Conservation (phyloP, 2,329 filamentous ascomycete genomes). For the Thielaviopsis euricoi region DNA sequence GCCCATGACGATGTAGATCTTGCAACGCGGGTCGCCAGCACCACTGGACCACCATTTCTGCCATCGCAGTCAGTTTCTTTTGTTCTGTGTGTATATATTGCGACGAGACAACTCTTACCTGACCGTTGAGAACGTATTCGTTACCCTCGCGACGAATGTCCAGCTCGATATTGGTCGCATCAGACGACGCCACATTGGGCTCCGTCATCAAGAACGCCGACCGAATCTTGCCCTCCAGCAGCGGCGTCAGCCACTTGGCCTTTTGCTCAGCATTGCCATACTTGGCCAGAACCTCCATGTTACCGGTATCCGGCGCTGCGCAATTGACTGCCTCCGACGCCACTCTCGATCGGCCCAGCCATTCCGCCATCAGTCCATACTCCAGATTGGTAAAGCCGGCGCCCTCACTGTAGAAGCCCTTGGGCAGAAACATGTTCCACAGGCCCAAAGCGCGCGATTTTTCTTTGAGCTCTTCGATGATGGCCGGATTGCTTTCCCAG, state of each 20-base stretch:
- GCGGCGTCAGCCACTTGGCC: slow-evolving; percentile 61
- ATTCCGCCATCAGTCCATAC: slow-evolving; percentile 95
- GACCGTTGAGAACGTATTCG: slow-evolving; percentile 80
- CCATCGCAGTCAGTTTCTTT: slow-evolving; percentile 6
- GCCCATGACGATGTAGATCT: slow-evolving; percentile 92
- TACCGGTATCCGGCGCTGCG: slow-evolving; percentile 79
- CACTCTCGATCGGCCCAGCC: slow-evolving; percentile 68
- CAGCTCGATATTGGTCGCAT: slow-evolving; percentile 86
- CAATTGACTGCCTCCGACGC: slow-evolving; percentile 85
- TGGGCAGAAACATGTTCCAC: slow-evolving; percentile 97
- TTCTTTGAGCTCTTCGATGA: slow-evolving; percentile 79
- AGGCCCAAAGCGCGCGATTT: slow-evolving; percentile 70
- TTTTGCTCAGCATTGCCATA: slow-evolving; percentile 80
- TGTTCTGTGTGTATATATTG: not conserved
- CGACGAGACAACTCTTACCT: slow-evolving; percentile 30
- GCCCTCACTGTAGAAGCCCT: slow-evolving; percentile 87
- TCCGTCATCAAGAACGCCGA: slow-evolving; percentile 93
- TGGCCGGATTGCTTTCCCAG: slow-evolving; percentile 62
- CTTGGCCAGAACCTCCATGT: slow-evolving; percentile 90
- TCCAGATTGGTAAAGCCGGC: slow-evolving; percentile 91
- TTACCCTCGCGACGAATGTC: slow-evolving; percentile 69
- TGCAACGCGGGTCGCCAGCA: slow-evolving; percentile 80
- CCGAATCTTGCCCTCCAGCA: slow-evolving; percentile 71
- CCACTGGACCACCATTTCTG: slow-evolving; percentile 99
- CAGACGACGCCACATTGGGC: slow-evolving; percentile 71